phyloP scores from a whole-genome alignment of 768 basidiomycete species.

The Leccinum variicolor region DNA sequence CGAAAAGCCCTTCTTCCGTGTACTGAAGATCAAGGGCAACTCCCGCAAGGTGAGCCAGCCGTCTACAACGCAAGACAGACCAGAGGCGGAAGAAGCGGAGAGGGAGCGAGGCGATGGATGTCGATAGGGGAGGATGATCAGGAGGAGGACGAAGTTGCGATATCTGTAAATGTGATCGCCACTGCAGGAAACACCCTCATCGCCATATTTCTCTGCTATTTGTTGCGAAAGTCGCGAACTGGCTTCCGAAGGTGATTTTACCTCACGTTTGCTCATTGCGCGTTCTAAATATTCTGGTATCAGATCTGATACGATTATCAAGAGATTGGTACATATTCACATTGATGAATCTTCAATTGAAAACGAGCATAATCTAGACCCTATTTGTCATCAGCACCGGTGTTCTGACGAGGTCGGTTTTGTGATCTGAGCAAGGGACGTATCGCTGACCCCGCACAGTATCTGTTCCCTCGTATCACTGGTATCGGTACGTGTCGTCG shows the following conservation, averaged over 20 bases:
- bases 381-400: slow-evolving; percentile 49
- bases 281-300: background rate
- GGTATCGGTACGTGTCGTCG: slow-evolving; percentile 36
- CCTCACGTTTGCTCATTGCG: background rate
- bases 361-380: slow-evolving; percentile 33
- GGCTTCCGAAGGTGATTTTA: slow-evolving; percentile 42
- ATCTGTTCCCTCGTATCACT: slow-evolving; percentile 54
- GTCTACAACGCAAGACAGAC: too few species aligned
- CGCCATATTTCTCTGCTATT: slow-evolving; percentile 41
- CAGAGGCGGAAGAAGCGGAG: too few species aligned
- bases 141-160: slow-evolving; percentile 31
- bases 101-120: too few species aligned
- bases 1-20: too few species aligned
- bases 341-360: background rate
- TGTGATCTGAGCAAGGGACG: background rate
- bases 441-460: slow-evolving; percentile 23
- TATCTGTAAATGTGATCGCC: slow-evolving; percentile 49
- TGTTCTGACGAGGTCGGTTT: slow-evolving; percentile 30
- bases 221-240: slow-evolving; percentile 39
- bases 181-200: slow-evolving; percentile 49
- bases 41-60: too few species aligned
- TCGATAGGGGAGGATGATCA: too few species aligned
- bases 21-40: too few species aligned
- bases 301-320: slow-evolving; percentile 50
- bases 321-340: slow-evolving; percentile 31